Conservation (phyloP, 179 eudicot species). For the Monotropa hypopitys region DNA sequence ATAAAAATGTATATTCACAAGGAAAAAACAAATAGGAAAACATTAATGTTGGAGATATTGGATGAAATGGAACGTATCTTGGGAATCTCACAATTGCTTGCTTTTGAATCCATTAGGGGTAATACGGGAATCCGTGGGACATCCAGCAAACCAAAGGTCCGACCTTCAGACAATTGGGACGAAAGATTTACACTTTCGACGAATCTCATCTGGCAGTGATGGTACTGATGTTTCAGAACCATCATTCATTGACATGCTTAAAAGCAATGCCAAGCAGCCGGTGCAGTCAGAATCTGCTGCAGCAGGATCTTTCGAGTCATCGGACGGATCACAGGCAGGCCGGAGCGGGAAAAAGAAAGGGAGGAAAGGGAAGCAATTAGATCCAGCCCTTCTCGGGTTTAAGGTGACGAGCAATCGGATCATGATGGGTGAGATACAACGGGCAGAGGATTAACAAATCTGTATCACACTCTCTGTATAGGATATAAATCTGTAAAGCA, state of each 20-base stretch:
- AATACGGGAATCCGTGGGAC: conserved; percentile 31
- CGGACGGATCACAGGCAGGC: conserved; percentile 48
- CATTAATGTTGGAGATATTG: background rate
- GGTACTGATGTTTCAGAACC: conserved; percentile 62
- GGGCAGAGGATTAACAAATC: conserved; percentile 49
- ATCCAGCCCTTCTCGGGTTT: conserved; percentile 94
- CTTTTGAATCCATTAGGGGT: conserved; percentile 24
- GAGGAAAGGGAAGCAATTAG: conserved; percentile 87
- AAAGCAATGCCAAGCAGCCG: conserved; percentile 63
- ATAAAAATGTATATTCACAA: background rate
- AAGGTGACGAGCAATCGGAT: conserved; percentile 95
- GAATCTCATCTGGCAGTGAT: conserved; percentile 66
- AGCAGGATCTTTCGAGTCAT: conserved; percentile 25
- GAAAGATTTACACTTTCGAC: conserved; percentile 54
- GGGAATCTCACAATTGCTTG: background rate
- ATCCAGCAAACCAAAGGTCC: conserved; percentile 21
- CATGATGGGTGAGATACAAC: conserved; percentile 99
- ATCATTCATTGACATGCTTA: conserved; percentile 85
- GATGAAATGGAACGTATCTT: too few relatives aligned
- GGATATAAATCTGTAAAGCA: conserved; percentile 9
- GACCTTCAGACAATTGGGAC: conserved; percentile 24
- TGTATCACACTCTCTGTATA: background rate
- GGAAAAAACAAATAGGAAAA: background rate
- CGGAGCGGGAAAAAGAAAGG: conserved; percentile 76
- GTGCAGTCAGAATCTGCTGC: conserved; percentile 31